Evolutionary conservation across 371 early-diverging fungal species (phyloP), one percentile per base, ranked within the genome.

Genomic region (Haplosporangium sp.): DNA sequence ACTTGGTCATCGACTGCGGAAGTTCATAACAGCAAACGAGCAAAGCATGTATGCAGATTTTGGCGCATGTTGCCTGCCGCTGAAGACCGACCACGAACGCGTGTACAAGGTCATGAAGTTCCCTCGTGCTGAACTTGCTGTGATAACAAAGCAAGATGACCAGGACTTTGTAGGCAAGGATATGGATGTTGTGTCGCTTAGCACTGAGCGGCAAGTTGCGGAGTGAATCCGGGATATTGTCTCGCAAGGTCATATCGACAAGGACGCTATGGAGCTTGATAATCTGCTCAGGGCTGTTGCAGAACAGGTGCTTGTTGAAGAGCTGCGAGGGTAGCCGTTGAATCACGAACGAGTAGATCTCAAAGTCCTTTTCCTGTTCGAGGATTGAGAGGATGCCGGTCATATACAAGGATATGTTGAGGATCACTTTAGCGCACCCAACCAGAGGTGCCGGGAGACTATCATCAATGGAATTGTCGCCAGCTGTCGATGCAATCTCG

Each of bases 1-100:
- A 86, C 64, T 94, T 94, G 16, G 90, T 86, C 81, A 95, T 90
- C 3, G 91, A 91, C 13, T 83, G 81, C 0, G 95, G 96, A 21
- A 98, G 76, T 65, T 97, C 95, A 51, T 90, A 87, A 62, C 96
- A 93, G 53, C 94, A 93, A 0, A 96, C 82, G 12, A 88, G 88
- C 42, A 98, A 80, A 1, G 93, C 91, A 53, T 97, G 92, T 57
- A 97, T 90, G 72, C 97, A 96, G 11, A 89, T 86, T 53, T 91
- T 89, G 0, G 94, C 91, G 6, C 92, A 89, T 4, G 86, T 81
- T 0, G 93, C 89, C 72, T 94, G 93, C 23, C 90, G 85, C 21
- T 86, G 87, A 53, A 97, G 86, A 0, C 97, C 97, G 13, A 86
- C 82, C 51, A 91, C 89, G 67, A 97, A 94, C 1, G 93, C 87